Evolutionary conservation across 2,329 filamentous ascomycete genomes (phyloP), one percentile per base, ranked within the genome.

Genomic region (Capronia epimyces): DNA sequence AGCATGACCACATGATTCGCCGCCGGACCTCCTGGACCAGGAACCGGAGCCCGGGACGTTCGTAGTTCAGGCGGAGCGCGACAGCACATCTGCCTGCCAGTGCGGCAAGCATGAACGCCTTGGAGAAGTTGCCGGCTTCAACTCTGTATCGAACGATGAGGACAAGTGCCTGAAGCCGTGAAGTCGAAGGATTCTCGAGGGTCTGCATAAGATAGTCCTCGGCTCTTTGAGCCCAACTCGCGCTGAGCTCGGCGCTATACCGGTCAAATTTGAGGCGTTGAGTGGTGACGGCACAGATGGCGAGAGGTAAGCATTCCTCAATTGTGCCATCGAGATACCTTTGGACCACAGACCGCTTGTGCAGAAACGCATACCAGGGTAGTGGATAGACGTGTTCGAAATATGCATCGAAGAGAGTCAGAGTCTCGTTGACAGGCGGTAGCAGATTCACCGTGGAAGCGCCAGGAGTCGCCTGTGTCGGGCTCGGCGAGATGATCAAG

Each of bases 51-150:
- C 68, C 69, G 6, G 69, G 63, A 50, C 73, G 74, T 55, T 77
- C 75, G 51, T 74, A 71, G 61, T 76, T 75, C 7, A 78, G 66
- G 3, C 73, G 69, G 12, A 78, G 66, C 2, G 73, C 75, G n/a
- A 72, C 70, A 3, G 75, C 73, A 50, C 75, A 74, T 2, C 55
- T 24, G 15, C 40, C 45, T 18, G 55, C 51, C 13, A 54, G 42
- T 18, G 55, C 51, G n/a, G 52, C 42, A 12, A 57, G 51, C 49
- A 57, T 55, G 34, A 57, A 57, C 22, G 51, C 55, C 15, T 49
- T 50, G 10, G 49, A 51, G 46, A 57, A 57, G 21, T 51, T 48
- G 12, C 55, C 51, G 1, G 40, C 46, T 27, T 54, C 45, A 13
- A 51, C 49, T n/a, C 47, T 34, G 21, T 55, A 53, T 34, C 49